A percentile compares a stretch with the other conserved stretches of the same genome.
Evolutionary conservation across 176 grass and related monocot species (phyloP).

Genomic region (Rhipidocladum racemiflorum): DNA sequence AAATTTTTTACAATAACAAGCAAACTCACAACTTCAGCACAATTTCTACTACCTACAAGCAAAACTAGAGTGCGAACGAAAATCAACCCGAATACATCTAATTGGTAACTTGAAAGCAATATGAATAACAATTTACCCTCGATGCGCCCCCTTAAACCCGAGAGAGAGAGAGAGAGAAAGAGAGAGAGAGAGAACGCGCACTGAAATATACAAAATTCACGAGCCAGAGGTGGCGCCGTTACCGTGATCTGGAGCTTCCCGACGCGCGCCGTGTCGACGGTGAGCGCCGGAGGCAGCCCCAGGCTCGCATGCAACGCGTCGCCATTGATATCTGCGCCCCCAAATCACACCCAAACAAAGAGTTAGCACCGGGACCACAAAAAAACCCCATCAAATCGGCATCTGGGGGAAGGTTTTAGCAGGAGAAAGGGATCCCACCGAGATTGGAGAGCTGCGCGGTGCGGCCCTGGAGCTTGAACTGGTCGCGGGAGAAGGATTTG

Average conservation of each 20-base stretch:
- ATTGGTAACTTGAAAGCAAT: not conserved
- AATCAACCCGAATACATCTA: not conserved
- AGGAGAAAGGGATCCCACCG: constrained; percentile 39
- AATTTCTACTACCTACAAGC: not conserved
- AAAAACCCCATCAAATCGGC: constrained; percentile 29
- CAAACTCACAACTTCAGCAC: not conserved
- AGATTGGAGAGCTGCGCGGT: constrained; percentile 94
- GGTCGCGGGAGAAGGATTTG: constrained; percentile 98
- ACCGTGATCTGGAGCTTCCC: constrained; percentile 98
- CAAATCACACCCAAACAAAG: constrained; percentile 28
- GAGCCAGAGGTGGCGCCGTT: not conserved
- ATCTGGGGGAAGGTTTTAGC: not conserved
- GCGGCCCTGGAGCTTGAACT: constrained; percentile 99
- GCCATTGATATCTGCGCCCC: constrained; percentile 83
- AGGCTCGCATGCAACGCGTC: constrained; percentile 91
- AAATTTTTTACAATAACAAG: not conserved
- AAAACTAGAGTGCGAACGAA: not conserved
- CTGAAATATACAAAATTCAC: not conserved
- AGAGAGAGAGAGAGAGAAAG: not conserved
- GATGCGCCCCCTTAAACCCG: not conserved
- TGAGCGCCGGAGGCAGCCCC: constrained; percentile 73
- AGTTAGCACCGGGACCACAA: constrained; percentile 28
- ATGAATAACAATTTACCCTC: not conserved
- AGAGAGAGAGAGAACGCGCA: not conserved
- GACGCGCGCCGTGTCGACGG: constrained; percentile 74